A percentile compares a stretch with the other conserved stretches of the same genome.
These are phyloP conservation scores for Fragaria iinumae DNA, from an alignment of 306 rosid species.

Conservation along the genomic window DNA sequence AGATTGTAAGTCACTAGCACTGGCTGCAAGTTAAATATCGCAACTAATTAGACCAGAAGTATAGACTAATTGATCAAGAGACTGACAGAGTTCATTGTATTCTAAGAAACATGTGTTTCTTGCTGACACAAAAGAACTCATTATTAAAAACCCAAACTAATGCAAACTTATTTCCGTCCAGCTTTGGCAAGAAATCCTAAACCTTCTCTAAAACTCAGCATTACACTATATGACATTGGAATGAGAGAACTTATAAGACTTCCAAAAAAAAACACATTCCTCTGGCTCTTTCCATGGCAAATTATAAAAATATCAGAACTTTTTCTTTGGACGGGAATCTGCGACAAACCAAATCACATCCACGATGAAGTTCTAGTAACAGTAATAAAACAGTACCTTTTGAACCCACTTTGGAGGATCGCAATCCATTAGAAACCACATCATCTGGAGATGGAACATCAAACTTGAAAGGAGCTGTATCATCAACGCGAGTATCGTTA, in stretches of 20 bases:
- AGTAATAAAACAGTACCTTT: slow-evolving; percentile 53
- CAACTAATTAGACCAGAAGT: slow-evolving; percentile 12
- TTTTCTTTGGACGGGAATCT: background rate
- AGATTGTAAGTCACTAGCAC: slow-evolving; percentile 37
- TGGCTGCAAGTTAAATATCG: slow-evolving; percentile 40
- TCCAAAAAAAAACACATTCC: background rate
- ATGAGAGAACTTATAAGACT: background rate
- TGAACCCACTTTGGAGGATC: slow-evolving; percentile 62
- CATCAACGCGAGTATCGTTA: slow-evolving; percentile 32
- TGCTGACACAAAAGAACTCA: background rate
- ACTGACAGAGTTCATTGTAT: background rate
- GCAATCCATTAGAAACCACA: slow-evolving; percentile 61
- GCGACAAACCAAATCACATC: slow-evolving; percentile 16
- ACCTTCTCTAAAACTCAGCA: background rate
- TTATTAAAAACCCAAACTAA: slow-evolving; percentile 6
- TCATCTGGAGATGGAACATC: slow-evolving; percentile 95
- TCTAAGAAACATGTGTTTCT: background rate
- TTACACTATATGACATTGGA: background rate
- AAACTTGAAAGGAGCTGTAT: slow-evolving; percentile 84
- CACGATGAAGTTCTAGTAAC: background rate
- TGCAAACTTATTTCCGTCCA: background rate
- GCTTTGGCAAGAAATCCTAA: background rate
- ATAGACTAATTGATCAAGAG: background rate
- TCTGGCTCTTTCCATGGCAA: background rate
- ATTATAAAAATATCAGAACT: background rate